These are phyloP conservation scores for Eimeria maxima DNA, from an alignment of 169 alveolate species.

Conservation along the genomic window DNA sequence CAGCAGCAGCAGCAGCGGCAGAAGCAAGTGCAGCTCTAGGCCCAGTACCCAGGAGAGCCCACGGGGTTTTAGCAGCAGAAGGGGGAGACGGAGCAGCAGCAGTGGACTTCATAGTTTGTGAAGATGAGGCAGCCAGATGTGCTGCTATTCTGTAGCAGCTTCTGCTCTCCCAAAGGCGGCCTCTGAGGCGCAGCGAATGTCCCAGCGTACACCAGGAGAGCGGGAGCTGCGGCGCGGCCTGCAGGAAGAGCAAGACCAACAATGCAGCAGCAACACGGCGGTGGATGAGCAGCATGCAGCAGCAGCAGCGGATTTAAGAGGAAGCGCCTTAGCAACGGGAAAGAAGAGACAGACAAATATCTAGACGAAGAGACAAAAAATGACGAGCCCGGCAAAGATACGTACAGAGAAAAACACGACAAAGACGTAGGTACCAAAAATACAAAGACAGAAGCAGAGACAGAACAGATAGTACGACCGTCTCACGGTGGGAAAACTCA, in stretches of 20 bases:
- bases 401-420: no score
- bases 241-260: conserved; percentile 17
- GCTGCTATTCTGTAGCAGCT: conserved; percentile 38
- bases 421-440: no score
- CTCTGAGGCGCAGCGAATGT: conserved; percentile 53
- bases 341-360: no score
- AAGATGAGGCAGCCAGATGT: background rate
- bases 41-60: background rate
- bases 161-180: conserved; percentile 50
- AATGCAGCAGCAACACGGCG: background rate
- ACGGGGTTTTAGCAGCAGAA: background rate
- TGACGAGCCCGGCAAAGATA: no score
- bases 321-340: no score
- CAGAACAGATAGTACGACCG: no score
- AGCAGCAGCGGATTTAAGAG: background rate
- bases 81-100: background rate
- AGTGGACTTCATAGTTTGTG: background rate
- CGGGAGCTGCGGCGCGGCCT: conserved; percentile 55
- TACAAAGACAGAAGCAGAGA: no score
- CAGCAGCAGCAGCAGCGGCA: conserved; percentile 52
- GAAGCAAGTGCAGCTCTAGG: conserved; percentile 40
- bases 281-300: background rate
- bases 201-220: conserved; percentile 65
- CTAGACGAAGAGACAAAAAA: no score
- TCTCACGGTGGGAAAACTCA: no score